Percentiles rank a stretch among this genome's conserved stretches.
These are phyloP conservation scores for Didymella pinodella DNA, from an alignment of 2,329 filamentous ascomycete genomes.

Conservation along the genomic window DNA sequence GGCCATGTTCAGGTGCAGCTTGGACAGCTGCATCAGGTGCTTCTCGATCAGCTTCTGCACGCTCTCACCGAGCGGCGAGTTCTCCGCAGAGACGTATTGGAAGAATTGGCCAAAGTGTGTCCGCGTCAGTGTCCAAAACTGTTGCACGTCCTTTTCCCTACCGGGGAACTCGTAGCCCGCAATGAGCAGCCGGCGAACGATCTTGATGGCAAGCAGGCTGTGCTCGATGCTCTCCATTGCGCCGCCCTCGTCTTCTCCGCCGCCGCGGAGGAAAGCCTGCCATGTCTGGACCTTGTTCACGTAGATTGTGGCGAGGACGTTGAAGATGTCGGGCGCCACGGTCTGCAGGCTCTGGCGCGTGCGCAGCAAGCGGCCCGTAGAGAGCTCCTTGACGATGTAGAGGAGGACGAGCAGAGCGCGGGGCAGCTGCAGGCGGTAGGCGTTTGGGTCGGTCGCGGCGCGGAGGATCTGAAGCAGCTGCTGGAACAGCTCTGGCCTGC, in stretches of 20 bases:
- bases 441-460: slow-evolving; percentile 58
- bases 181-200: slow-evolving; percentile 79
- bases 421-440: slow-evolving; percentile 71
- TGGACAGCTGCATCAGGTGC: slow-evolving; percentile 88
- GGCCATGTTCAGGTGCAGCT: slow-evolving; percentile 89
- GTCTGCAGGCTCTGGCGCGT: slow-evolving; percentile 80
- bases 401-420: slow-evolving; percentile 80
- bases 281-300: slow-evolving; percentile 74
- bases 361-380: slow-evolving; percentile 76
- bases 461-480: slow-evolving; percentile 65
- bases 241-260: slow-evolving; percentile 65
- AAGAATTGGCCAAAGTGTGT: slow-evolving; percentile 79
- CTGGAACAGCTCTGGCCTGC: slow-evolving; percentile 51
- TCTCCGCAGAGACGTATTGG: slow-evolving; percentile 65
- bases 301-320: slow-evolving; percentile 80
- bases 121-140: slow-evolving; percentile 83
- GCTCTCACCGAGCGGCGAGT: slow-evolving; percentile 58
- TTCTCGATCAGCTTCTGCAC: slow-evolving; percentile 76
- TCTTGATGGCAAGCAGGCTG: slow-evolving; percentile 80
- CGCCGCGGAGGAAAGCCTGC: slow-evolving; percentile 67
- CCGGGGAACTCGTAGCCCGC: slow-evolving; percentile 86
- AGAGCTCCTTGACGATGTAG: slow-evolving; percentile 88
- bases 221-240: slow-evolving; percentile 73
- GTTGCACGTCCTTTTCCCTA: slow-evolving; percentile 74
- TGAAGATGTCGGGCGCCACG: slow-evolving; percentile 83